Base-by-base conservation (phyloP, 2,329 filamentous ascomycete species). In the Pseudopithomyces maydicus region DNA sequence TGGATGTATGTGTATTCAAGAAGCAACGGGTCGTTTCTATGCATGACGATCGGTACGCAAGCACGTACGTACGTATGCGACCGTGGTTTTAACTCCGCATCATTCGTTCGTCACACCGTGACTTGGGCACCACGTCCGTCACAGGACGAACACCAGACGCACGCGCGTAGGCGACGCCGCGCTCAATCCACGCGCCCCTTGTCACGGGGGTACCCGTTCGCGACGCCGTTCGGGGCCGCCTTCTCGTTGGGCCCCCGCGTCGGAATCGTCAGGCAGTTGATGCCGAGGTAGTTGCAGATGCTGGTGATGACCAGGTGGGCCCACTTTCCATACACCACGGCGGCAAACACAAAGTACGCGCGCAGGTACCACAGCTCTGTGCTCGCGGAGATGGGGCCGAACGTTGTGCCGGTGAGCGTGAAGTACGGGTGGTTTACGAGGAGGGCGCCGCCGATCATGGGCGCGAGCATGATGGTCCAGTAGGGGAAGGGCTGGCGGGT, bases 401-500 rank as follows among this genome's bases (percentile, higher is more conserved):
- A 79, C 1, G 67, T 72, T 0, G 70, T 74, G 8, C 73, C 70
- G 3, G 67, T 62, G 17, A 75, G 69, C 22, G 72, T 74, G 42
- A 97, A 73, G 45, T 85, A 83, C 5, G 94, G 94, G 54, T 97
- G 79, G 78, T 98, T 97, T 20, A 86, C 89, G 39, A 98, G 79
- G 1, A 94, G 70, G 6, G 92, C 93, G 52, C 95, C 95, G 49
- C 90, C 90, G 46, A 97, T 84, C 38, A 99, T 87, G 7, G 95
- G 95, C 33, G 85, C 87, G 36, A 98, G 83, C 85, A 98, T 90
- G 47, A 95, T 85, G 11, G 95, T 98, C 92, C 93, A 98, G 83
- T 91, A 96, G 1, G 95, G 95, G 78, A 98, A 99, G 3, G 94
- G 91, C 75, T 98, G 95, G 61, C 87, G 87, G 1, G 95, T 95